Evolutionary conservation across 2,329 filamentous ascomycete genomes (phyloP).

Genomic region (Colletotrichum trifolii): DNA sequence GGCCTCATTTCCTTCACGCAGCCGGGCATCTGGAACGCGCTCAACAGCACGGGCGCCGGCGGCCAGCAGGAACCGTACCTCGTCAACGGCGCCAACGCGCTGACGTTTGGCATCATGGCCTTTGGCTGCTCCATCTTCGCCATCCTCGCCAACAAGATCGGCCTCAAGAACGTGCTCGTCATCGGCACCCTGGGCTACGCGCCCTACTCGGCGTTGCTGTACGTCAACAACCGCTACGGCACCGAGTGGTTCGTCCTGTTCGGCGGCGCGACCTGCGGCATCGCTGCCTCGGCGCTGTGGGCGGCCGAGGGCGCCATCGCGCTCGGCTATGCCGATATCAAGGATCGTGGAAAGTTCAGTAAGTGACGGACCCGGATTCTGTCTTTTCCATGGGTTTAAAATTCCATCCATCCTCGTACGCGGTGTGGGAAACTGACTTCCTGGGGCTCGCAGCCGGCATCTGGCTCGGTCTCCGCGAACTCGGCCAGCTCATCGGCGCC

Average conservation of each 20-base stretch:
- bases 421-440: not conserved
- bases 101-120: conserved; percentile 71
- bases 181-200: conserved; percentile 57
- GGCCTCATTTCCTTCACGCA: conserved; percentile 57
- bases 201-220: conserved; percentile 55
- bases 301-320: conserved; percentile 48
- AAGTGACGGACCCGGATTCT: not conserved
- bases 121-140: conserved; percentile 54
- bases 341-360: conserved; percentile 57
- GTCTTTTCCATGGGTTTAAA: no score
- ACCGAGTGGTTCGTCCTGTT: conserved; percentile 57
- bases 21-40: conserved; percentile 59
- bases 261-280: conserved; percentile 53
- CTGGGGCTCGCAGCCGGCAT: conserved; percentile 52
- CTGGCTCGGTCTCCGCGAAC: conserved; percentile 63
- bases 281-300: conserved; percentile 52
- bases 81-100: conserved; percentile 76
- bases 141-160: conserved; percentile 51
- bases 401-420: no score
- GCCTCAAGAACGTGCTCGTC: conserved; percentile 50
- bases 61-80: conserved; percentile 73
- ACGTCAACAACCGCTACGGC: conserved; percentile 56
- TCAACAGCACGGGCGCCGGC: conserved; percentile 68
- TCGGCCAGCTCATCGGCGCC: conserved; percentile 63
- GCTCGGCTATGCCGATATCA: conserved; percentile 46